A percentile compares a stretch with the other conserved stretches of the same genome.
These are phyloP conservation scores for Fusarium buharicum DNA, from an alignment of 2,329 filamentous ascomycete genomes.

Conservation along the genomic window DNA sequence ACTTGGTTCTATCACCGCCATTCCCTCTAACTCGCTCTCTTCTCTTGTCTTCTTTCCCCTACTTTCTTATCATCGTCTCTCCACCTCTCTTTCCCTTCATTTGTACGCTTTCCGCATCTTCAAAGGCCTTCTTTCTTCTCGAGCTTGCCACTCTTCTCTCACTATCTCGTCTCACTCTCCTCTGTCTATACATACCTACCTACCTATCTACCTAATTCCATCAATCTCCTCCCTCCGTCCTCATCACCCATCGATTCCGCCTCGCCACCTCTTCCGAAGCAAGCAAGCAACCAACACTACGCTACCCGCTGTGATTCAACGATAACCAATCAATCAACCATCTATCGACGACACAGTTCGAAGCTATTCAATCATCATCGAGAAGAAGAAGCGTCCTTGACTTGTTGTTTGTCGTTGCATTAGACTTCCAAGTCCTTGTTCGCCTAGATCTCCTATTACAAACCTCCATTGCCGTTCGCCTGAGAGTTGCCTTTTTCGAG, in stretches of 20 bases:
- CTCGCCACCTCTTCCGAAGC: conserved; percentile 43
- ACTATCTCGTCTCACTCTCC: conserved; percentile 34
- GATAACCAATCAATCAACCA: conserved; percentile 13
- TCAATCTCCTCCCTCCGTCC: conserved; percentile 27
- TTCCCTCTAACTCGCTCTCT: conserved; percentile 50
- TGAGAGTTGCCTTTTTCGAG: conserved; percentile 17
- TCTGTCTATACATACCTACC: conserved; percentile 34
- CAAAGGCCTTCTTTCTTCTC: conserved; percentile 52
- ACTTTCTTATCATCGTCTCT: conserved; percentile 49
- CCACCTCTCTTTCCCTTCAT: conserved; percentile 49
- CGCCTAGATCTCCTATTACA: conserved; percentile 31
- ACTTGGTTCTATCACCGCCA: conserved; percentile 51
- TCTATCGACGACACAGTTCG: conserved; percentile 33
- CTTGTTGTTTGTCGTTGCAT: conserved; percentile 34
- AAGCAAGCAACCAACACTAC: conserved; percentile 26
- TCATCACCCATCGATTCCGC: conserved; percentile 35
- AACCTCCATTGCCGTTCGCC: conserved; percentile 9
- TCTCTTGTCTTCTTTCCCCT: conserved; percentile 49
- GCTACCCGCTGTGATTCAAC: conserved; percentile 41
- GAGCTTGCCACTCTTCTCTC: conserved; percentile 48
- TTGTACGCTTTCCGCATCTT: conserved; percentile 48
- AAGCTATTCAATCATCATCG: conserved; percentile 36
- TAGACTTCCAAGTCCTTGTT: conserved; percentile 33
- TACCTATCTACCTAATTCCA: conserved; percentile 11
- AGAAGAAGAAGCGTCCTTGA: conserved; percentile 51